Evolutionary conservation across 1,284 basidiomycete genomes (phyloP), one percentile per base, ranked within the genome.

Genomic region (Boletus mariae): DNA sequence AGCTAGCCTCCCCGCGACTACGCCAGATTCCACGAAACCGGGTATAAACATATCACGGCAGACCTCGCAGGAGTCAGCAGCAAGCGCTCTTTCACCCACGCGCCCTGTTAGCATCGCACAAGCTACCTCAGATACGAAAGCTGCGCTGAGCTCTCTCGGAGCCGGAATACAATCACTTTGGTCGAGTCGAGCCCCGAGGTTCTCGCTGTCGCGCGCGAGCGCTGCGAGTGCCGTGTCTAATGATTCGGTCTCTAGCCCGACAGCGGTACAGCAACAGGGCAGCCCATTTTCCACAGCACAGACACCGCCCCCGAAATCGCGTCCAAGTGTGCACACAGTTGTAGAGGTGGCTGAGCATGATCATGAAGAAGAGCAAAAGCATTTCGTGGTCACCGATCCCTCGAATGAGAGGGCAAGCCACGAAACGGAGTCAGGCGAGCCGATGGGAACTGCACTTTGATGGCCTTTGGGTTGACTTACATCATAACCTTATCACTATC

Each of bases 121-220:
- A 41, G 63, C 72, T n/a, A 62, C 72, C 11, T 49, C 68, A 49
- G 65, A 72, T 52, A 63, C 71, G 55, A 69, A 73, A 63, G 64
- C 74, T 56, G 65, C 73, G 31, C 32, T 75, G 59, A 64, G 73
- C 26, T 63, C 76, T 15, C 83, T 85, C 78, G 78, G 86, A 42
- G 70, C 76, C 13, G 80, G 82, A 17, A 73, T 88, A 55, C 82
- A 86, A 12, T 83, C 84, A 1, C 83, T 88, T 64, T 77, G 80
- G 69, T 65, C 77, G 15, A 68, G 59, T 40, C 69, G 75, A 5
- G 59, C 75, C 7, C 50, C 69, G 5, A 69, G 76, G 17, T 66
- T 76, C 46, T 74, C 77, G 8, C 54, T 63, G 28, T 62, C 68
- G 15, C 67, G 70, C 32, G 47, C 53, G 38, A 70, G 68, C 32